These are phyloP conservation scores for Fusarium piperis DNA, from an alignment of 2,329 filamentous ascomycete genomes.

Conservation along the genomic window DNA sequence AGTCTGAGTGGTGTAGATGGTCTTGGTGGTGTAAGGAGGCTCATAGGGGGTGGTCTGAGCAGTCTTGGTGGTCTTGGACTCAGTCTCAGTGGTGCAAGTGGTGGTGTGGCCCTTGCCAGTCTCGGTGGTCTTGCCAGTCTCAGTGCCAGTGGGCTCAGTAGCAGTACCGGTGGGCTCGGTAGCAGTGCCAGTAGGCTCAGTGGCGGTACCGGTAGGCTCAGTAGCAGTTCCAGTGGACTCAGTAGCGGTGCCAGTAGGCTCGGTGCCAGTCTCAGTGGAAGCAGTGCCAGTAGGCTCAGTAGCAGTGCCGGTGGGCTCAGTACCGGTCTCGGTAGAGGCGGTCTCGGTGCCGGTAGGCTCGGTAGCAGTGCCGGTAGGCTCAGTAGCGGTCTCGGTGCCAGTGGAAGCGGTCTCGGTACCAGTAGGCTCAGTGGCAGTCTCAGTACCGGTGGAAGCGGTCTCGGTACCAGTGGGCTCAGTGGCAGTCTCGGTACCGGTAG, in stretches of 20 bases:
- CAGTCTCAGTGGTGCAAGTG: conserved; percentile 11
- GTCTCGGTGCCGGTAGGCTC: background rate
- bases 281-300: background rate
- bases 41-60: conserved; percentile 14
- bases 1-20: conserved; percentile 43
- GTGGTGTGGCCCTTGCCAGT: conserved; percentile 3
- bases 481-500: background rate
- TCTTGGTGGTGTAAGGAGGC: conserved; percentile 44
- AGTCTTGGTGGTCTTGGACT: conserved; percentile 4
- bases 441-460: background rate
- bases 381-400: conserved; percentile 1
- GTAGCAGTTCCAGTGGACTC: conserved; percentile 7
- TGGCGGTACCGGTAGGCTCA: background rate
- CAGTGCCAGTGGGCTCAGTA: conserved; percentile 16
- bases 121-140: conserved; percentile 9
- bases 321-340: background rate
- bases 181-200: conserved; percentile 12
- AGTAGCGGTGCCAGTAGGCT: conserved; percentile 3
- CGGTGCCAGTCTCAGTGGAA: conserved; percentile 2
- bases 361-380: background rate
- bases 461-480: conserved; percentile 7
- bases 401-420: background rate
- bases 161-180: background rate
- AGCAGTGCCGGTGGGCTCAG: background rate
- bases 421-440: background rate